These are phyloP conservation scores for Hygrocybe punicea DNA, from an alignment of 768 basidiomycete genomes.

Conservation along the genomic window DNA sequence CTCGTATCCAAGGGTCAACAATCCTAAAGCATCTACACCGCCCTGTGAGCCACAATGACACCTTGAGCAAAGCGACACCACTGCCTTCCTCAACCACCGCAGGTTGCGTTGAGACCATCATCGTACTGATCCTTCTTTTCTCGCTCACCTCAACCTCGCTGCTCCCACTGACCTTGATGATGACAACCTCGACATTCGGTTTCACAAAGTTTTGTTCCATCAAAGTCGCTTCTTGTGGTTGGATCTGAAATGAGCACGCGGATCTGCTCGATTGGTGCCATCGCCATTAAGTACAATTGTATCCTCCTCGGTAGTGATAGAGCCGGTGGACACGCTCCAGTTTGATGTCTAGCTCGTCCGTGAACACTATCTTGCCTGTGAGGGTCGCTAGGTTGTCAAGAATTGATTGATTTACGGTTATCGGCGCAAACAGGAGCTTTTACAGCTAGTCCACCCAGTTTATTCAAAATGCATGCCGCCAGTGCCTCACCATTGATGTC, in stretches of 20 bases:
- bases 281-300: slow-evolving; percentile 94
- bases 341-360: slow-evolving; percentile 94
- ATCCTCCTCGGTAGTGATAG: slow-evolving; percentile 94
- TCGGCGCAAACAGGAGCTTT: slow-evolving; percentile 99
- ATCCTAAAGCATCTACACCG: slow-evolving; percentile 55
- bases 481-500: slow-evolving; percentile 97
- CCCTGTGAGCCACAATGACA: slow-evolving; percentile 64
- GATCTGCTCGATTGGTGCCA: slow-evolving; percentile 92
- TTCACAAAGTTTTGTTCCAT: slow-evolving; percentile 84
- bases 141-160: slow-evolving; percentile 95
- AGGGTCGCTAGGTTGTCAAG: slow-evolving; percentile 96
- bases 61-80: slow-evolving; percentile 89
- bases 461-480: slow-evolving; percentile 98
- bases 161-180: slow-evolving; percentile 94
- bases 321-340: slow-evolving; percentile 88
- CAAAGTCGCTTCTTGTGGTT: slow-evolving; percentile 89
- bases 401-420: slow-evolving; percentile 97
- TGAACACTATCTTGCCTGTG: slow-evolving; percentile 97
- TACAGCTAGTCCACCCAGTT: slow-evolving; percentile 93
- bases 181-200: slow-evolving; percentile 92
- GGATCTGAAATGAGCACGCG: slow-evolving; percentile 75
- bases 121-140: slow-evolving; percentile 99
- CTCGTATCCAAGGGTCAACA: slow-evolving; percentile 93
- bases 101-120: slow-evolving; percentile 93
- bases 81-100: slow-evolving; percentile 98